These are phyloP conservation scores for Trichophyton simii DNA, from an alignment of 2,329 filamentous ascomycete genomes.

Conservation along the genomic window DNA sequence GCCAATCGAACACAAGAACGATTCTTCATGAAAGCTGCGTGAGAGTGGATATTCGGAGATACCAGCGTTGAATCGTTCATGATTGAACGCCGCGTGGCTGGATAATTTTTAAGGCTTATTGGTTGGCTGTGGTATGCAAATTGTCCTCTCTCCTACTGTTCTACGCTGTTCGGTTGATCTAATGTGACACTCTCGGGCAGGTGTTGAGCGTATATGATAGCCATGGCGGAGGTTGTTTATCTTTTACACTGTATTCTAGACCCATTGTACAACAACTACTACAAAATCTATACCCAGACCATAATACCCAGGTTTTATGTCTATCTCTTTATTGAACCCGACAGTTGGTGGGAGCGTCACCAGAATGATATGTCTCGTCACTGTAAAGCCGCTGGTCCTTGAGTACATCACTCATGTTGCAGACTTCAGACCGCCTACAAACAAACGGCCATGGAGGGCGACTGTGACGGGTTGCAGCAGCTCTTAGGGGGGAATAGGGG, in stretches of 20 bases:
- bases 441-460: conserved; percentile 93
- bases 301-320: neutral
- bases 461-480: conserved; percentile 80
- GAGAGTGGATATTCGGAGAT: neutral
- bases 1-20: conserved; percentile 46
- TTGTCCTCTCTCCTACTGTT: neutral
- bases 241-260: neutral
- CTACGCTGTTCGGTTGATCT: neutral
- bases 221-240: neutral
- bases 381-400: neutral
- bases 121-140: neutral
- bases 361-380: conserved; percentile 53
- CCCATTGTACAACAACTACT: neutral
- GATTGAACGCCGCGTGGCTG: neutral
- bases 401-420: conserved; percentile 84
- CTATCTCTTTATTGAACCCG: neutral
- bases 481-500: conserved; percentile 75
- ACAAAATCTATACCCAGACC: neutral
- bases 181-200: neutral
- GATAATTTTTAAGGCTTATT: neutral
- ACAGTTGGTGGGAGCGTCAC: conserved; percentile 92
- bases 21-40: neutral
- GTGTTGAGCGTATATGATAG: neutral
- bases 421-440: conserved; percentile 61
- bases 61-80: neutral